These are phyloP conservation scores for Ganoderma meredithae DNA, from an alignment of 1,284 basidiomycete genomes.

Conservation along the genomic window DNA sequence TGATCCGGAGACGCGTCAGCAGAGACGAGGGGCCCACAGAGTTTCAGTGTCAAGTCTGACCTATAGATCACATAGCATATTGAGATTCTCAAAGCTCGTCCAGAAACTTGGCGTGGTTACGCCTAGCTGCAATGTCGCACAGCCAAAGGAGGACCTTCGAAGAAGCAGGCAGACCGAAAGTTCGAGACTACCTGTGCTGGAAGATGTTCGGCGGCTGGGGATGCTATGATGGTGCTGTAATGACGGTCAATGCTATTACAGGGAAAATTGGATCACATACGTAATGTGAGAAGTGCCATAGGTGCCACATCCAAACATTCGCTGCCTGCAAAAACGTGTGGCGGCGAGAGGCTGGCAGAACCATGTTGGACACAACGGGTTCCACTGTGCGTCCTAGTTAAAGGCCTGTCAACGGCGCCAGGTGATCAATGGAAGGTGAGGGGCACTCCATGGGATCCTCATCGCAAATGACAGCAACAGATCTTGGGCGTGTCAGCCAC, in stretches of 20 bases:
- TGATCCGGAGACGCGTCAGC: too few species aligned
- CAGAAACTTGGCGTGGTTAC: background rate
- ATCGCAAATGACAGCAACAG: conserved; percentile 5
- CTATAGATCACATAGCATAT: too few species aligned
- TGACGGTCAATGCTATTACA: background rate
- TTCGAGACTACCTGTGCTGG: background rate
- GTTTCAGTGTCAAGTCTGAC: too few species aligned
- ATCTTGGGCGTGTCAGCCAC: background rate
- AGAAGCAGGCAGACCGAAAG: background rate
- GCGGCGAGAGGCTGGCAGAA: background rate
- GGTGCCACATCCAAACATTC: background rate
- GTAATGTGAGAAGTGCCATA: background rate
- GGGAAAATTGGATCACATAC: background rate
- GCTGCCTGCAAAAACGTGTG: background rate
- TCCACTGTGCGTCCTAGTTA: conserved; percentile 2
- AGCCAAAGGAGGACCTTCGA: background rate
- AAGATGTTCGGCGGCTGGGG: background rate
- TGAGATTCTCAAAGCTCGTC: background rate
- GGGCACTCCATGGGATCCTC: conserved; percentile 5
- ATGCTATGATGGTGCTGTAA: background rate
- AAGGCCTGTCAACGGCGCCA: conserved; percentile 8
- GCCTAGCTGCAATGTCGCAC: background rate
- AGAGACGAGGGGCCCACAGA: too few species aligned
- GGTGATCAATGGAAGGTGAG: conserved; percentile 21
- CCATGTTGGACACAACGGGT: background rate